Evolutionary conservation across 768 basidiomycete species (phyloP).

Genomic region (Epithele typhae): DNA sequence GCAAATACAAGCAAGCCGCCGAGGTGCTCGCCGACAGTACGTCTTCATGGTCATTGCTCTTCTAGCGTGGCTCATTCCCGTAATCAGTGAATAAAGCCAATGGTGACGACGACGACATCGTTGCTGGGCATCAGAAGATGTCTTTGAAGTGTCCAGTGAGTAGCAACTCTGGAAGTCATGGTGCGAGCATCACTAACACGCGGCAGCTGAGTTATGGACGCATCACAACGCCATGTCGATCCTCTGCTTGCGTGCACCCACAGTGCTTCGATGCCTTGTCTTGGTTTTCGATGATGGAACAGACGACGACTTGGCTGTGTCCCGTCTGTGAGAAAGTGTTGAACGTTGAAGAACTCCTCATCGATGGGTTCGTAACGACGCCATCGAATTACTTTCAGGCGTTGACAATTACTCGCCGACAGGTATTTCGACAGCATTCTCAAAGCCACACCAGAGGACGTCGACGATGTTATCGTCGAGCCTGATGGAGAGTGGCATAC

Average conservation of each 20-base stretch:
- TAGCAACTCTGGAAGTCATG: too few relatives aligned
- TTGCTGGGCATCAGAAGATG: constrained; percentile 86
- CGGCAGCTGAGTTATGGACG: constrained; percentile 80
- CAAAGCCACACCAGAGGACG: constrained; percentile 65
- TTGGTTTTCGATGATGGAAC: constrained; percentile 94
- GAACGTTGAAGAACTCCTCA: constrained; percentile 75
- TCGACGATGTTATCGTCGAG: constrained; percentile 93
- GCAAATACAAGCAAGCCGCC: constrained; percentile 57
- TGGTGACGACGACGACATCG: constrained; percentile 79
- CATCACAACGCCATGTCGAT: constrained; percentile 80
- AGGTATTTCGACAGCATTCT: constrained; percentile 91
- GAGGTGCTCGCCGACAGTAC: constrained; percentile 68
- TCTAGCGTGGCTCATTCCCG: background rate
- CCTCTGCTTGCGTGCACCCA: constrained; percentile 80
- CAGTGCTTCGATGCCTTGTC: constrained; percentile 95
- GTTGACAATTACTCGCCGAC: constrained; percentile 3
- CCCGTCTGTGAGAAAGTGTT: constrained; percentile 86
- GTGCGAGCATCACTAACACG: too few relatives aligned
- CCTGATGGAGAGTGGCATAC: constrained; percentile 97
- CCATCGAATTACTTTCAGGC: background rate
- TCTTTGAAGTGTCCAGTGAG: constrained; percentile 91
- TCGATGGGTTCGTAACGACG: constrained; percentile 79
- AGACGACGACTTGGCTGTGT: constrained; percentile 94
- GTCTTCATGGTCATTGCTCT: constrained; percentile 22
- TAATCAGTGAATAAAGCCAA: constrained; percentile 49